Evolutionary conservation across 2,329 filamentous ascomycete genomes (phyloP).

Genomic region (Sclerotinia sclerotiorum): DNA sequence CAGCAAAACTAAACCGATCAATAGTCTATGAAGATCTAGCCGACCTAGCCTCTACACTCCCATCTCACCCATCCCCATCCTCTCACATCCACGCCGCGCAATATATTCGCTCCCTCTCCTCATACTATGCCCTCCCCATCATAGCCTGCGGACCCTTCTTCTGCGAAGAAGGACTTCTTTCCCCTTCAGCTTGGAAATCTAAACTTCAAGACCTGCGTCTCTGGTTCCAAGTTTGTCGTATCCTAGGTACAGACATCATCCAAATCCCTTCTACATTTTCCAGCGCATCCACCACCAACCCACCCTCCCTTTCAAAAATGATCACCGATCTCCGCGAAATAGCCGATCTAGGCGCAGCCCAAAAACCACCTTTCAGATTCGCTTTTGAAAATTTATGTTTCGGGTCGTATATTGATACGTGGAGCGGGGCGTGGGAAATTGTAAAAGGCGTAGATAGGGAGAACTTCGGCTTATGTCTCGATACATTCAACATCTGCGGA

Average conservation of each 20-base stretch:
- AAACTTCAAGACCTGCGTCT: slow-evolving; percentile 63
- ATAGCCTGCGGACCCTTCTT: slow-evolving; percentile 64
- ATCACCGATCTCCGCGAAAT: slow-evolving; percentile 61
- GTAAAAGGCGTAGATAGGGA: slow-evolving; percentile 62
- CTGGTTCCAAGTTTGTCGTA: slow-evolving; percentile 67
- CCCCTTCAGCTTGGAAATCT: slow-evolving; percentile 56
- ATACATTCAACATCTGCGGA: slow-evolving; percentile 76
- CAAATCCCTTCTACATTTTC: slow-evolving; percentile 70
- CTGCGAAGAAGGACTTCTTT: slow-evolving; percentile 72
- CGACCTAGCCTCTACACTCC: slow-evolving; percentile 50
- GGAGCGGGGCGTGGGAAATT: slow-evolving; percentile 71
- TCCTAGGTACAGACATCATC: slow-evolving; percentile 69
- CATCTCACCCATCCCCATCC: slow-evolving; percentile 41
- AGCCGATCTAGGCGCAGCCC: slow-evolving; percentile 63
- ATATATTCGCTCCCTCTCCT: slow-evolving; percentile 57
- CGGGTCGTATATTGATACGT: slow-evolving; percentile 68
- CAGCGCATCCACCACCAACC: slow-evolving; percentile 41
- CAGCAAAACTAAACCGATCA: background rate
- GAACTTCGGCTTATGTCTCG: slow-evolving; percentile 76
- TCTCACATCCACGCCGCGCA: slow-evolving; percentile 56
- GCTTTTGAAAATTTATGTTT: slow-evolving; percentile 74
- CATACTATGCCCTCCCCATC: slow-evolving; percentile 54
- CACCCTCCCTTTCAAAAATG: slow-evolving; percentile 55
- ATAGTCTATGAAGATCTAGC: slow-evolving; percentile 69
- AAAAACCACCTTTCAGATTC: slow-evolving; percentile 60